Conservation (phyloP, 352 stramenopile genomes). For the Pythium monospermum region DNA sequence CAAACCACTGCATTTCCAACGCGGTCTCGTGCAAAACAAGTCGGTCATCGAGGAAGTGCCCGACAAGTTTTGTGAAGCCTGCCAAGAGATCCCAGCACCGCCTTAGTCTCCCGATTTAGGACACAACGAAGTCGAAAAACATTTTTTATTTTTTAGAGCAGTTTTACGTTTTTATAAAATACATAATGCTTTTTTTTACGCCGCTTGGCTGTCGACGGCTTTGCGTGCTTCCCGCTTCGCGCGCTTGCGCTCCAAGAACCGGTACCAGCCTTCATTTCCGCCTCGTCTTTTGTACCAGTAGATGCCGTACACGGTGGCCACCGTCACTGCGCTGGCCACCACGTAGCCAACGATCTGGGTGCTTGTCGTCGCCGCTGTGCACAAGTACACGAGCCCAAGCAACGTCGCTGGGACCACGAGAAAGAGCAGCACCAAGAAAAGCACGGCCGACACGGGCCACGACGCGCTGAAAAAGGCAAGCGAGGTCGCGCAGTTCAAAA, state of each 20-base stretch:
- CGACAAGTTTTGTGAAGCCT: slow-evolving; percentile 59
- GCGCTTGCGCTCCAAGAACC: slow-evolving; percentile 6
- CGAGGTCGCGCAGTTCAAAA: slow-evolving; percentile 32
- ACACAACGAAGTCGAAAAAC: no score
- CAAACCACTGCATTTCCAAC: slow-evolving; percentile 36
- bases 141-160: no score
- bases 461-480: slow-evolving; percentile 28
- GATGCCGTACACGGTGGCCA: neutral
- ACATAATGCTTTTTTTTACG: no score
- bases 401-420: slow-evolving; percentile 4
- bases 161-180: no score
- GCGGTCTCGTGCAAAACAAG: slow-evolving; percentile 22
- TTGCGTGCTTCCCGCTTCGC: neutral
- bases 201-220: neutral
- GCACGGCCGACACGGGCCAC: slow-evolving; percentile 17
- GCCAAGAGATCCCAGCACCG: slow-evolving; percentile 10
- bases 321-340: neutral
- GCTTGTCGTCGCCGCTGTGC: slow-evolving; percentile 2
- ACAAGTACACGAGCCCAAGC: slow-evolving; percentile 20
- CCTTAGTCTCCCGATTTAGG: no score
- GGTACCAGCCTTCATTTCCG: neutral
- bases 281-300: slow-evolving; percentile 1
- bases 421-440: slow-evolving; percentile 21
- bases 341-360: slow-evolving; percentile 4
- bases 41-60: slow-evolving; percentile 34